Conservation (phyloP, 2,329 filamentous ascomycete species). For the Corynespora cassiicola region DNA sequence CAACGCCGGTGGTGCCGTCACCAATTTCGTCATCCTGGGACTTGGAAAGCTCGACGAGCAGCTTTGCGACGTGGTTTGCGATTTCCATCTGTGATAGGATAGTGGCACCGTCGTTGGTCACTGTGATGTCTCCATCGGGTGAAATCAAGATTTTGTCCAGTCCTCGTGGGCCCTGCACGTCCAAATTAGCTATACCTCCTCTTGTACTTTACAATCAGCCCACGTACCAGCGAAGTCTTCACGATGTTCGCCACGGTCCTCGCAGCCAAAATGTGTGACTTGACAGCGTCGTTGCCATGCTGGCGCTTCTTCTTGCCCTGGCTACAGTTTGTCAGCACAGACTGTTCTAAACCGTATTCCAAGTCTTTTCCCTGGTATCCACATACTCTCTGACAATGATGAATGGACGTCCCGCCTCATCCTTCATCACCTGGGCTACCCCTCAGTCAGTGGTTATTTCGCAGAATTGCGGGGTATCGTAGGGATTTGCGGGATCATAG, state of each 20-base stretch:
- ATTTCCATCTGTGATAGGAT: slow-evolving; percentile 99
- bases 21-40: slow-evolving; percentile 99
- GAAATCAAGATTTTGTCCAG: slow-evolving; percentile 99
- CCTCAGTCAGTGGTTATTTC: slow-evolving; percentile 28
- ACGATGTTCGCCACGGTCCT: slow-evolving; percentile 96
- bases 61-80: slow-evolving; percentile 95
- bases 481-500: slow-evolving; percentile 6
- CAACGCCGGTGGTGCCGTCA: slow-evolving; percentile 96
- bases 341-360: slow-evolving; percentile 15
- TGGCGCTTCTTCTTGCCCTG: slow-evolving; percentile 98
- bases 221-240: slow-evolving; percentile 82
- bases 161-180: slow-evolving; percentile 77
- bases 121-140: slow-evolving; percentile 97
- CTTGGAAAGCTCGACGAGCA: slow-evolving; percentile 95
- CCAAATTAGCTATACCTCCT: slow-evolving; percentile 15
- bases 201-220: too few species aligned
- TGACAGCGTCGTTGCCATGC: slow-evolving; percentile 95
- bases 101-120: slow-evolving; percentile 98
- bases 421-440: slow-evolving; percentile 81
- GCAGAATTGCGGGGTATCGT: slow-evolving; percentile 11
- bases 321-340: slow-evolving; percentile 56
- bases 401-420: slow-evolving; percentile 96
- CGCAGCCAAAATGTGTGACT: slow-evolving; percentile 96
- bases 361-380: slow-evolving; percentile 1
- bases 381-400: slow-evolving; percentile 97